phyloP scores from a whole-genome alignment of 2,329 filamentous ascomycete species.

The Verticillium longisporum region DNA sequence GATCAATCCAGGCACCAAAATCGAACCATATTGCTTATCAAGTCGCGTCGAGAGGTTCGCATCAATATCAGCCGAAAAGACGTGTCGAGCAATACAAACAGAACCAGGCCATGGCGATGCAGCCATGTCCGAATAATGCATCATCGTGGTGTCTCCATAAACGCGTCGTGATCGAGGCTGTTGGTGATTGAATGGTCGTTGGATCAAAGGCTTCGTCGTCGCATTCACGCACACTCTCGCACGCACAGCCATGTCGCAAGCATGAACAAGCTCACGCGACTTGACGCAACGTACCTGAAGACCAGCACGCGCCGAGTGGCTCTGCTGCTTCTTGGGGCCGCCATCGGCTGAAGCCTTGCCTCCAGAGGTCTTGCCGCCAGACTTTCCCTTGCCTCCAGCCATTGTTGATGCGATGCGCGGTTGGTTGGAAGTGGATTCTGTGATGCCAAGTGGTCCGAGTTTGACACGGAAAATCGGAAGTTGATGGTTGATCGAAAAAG shows the following conservation, averaged over 20 bases:
- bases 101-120: neutral
- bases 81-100: neutral
- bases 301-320: slow-evolving; percentile 91
- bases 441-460: neutral
- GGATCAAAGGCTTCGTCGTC: neutral
- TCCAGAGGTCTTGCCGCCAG: slow-evolving; percentile 80
- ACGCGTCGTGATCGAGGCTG: neutral
- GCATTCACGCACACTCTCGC: too few species aligned
- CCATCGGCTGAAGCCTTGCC: slow-evolving; percentile 64
- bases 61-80: neutral
- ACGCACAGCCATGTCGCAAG: slow-evolving; percentile 5
- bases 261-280: slow-evolving; percentile 7
- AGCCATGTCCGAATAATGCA: neutral
- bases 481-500: neutral
- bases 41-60: neutral
- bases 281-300: slow-evolving; percentile 68
- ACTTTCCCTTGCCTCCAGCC: slow-evolving; percentile 92
- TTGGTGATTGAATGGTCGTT: neutral
- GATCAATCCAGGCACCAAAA: neutral
- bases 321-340: slow-evolving; percentile 87
- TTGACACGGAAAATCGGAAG: neutral
- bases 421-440: neutral
- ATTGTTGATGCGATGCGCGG: slow-evolving; percentile 29
- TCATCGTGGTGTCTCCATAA: neutral
- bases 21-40: neutral